Conservation (phyloP, 1,139 yeast species). For the Hyphopichia burtonii region DNA sequence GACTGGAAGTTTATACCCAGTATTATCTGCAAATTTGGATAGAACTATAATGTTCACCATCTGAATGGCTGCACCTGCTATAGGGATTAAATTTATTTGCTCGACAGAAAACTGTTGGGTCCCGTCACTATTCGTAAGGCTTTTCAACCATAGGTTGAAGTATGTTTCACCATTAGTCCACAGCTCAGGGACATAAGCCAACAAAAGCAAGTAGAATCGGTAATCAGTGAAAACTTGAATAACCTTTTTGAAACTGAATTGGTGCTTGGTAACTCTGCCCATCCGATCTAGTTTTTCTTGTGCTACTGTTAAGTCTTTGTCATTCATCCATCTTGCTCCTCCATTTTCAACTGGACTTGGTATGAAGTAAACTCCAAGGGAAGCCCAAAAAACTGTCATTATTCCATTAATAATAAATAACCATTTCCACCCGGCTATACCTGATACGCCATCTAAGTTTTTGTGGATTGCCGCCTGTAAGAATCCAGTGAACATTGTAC, state of each 20-base stretch:
- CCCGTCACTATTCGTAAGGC: slow-evolving; percentile 15
- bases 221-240: slow-evolving; percentile 35
- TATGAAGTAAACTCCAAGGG: slow-evolving; percentile 22
- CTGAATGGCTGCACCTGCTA: background rate
- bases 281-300: slow-evolving; percentile 15
- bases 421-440: slow-evolving; percentile 42
- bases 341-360: slow-evolving; percentile 21
- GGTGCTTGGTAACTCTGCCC: slow-evolving; percentile 12
- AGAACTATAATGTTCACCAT: background rate
- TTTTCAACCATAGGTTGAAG: slow-evolving; percentile 43
- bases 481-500: slow-evolving; percentile 45
- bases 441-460: slow-evolving; percentile 28
- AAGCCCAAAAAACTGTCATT: slow-evolving; percentile 23
- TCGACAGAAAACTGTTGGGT: slow-evolving; percentile 24
- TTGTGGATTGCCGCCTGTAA: slow-evolving; percentile 36
- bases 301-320: slow-evolving; percentile 17
- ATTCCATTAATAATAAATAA: slow-evolving; percentile 36
- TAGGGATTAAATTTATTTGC: slow-evolving; percentile 1
- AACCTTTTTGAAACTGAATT: slow-evolving; percentile 9
- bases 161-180: slow-evolving; percentile 41
- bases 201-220: slow-evolving; percentile 25
- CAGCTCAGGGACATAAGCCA: slow-evolving; percentile 1
- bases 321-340: slow-evolving; percentile 18
- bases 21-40: slow-evolving; percentile 35
- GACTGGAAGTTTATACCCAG: slow-evolving; percentile 46